Percentiles rank a stretch among this genome's conserved stretches.
phyloP scores from a whole-genome alignment of 2,329 filamentous ascomycete genomes.

The Monilinia fructicola region DNA sequence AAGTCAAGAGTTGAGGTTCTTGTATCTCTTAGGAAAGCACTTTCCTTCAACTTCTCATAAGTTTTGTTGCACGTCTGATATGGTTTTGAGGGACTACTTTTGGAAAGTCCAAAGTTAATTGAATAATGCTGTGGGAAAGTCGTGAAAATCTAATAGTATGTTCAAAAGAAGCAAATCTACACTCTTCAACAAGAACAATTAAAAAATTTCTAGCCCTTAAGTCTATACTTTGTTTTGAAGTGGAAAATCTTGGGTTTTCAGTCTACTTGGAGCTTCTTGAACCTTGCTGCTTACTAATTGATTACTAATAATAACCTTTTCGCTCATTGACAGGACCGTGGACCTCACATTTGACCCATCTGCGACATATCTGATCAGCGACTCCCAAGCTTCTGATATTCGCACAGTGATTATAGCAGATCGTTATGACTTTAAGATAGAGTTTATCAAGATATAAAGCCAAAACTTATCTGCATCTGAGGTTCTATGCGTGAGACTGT shows the following conservation, averaged over 20 bases:
- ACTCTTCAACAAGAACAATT: neutral
- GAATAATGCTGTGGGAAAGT: neutral
- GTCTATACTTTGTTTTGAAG: neutral
- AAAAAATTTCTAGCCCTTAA: neutral
- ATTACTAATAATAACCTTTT: neutral
- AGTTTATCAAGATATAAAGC: too few relatives aligned
- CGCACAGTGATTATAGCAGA: neutral
- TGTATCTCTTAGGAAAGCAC: too few relatives aligned
- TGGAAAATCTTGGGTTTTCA: neutral
- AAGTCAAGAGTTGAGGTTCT: too few relatives aligned
- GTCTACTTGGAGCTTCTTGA: neutral
- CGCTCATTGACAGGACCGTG: neutral
- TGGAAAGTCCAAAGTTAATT: neutral
- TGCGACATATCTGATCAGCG: neutral
- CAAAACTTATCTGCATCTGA: too few relatives aligned
- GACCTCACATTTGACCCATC: neutral
- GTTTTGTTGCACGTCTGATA: neutral
- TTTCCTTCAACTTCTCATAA: neutral
- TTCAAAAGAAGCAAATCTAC: neutral
- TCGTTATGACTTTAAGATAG: neutral
- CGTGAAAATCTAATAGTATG: neutral
- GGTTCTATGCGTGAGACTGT: too few relatives aligned
- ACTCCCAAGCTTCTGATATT: neutral
- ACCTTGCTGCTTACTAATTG: neutral
- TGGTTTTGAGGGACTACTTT: neutral